Evolutionary conservation across 768 basidiomycete species (phyloP).

Genomic region (Amanita exitialis): DNA sequence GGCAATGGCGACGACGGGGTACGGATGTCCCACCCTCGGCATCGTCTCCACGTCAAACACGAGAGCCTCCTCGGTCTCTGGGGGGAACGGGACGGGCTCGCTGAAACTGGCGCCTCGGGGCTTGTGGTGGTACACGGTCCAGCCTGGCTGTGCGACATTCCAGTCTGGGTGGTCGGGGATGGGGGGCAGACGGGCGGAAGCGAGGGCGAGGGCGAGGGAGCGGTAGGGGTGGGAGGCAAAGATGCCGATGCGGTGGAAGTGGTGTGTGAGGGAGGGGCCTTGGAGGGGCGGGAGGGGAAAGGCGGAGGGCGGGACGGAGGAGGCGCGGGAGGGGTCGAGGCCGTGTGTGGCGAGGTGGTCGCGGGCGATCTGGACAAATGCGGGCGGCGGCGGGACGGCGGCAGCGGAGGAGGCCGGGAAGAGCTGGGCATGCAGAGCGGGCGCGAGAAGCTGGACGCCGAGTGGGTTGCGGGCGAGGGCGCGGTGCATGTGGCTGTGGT

Average conservation of each 20-base stretch:
- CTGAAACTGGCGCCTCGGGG: slow-evolving; percentile 70
- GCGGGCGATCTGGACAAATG: slow-evolving; percentile 68
- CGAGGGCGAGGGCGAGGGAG: slow-evolving; percentile 23
- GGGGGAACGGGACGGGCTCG: slow-evolving; percentile 65
- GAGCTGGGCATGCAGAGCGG: slow-evolving; percentile 70
- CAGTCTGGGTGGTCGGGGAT: slow-evolving; percentile 14
- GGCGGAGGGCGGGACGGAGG: slow-evolving; percentile 65
- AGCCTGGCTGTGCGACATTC: neutral
- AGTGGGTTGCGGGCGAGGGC: slow-evolving; percentile 43
- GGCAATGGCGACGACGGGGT: slow-evolving; percentile 84
- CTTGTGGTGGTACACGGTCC: slow-evolving; percentile 65
- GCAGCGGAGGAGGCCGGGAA: slow-evolving; percentile 46
- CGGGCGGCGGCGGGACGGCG: slow-evolving; percentile 15
- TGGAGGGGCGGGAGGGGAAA: slow-evolving; percentile 83
- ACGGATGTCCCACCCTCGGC: slow-evolving; percentile 62
- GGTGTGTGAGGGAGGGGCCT: slow-evolving; percentile 74
- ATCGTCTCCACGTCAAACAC: slow-evolving; percentile 94
- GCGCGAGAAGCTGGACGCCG: slow-evolving; percentile 90
- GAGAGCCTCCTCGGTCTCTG: slow-evolving; percentile 62
- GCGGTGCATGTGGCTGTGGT: neutral
- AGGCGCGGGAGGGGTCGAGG: slow-evolving; percentile 71
- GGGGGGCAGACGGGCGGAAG: slow-evolving; percentile 8
- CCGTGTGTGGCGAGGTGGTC: slow-evolving; percentile 77
- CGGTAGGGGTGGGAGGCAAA: slow-evolving; percentile 72
- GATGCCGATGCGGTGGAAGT: slow-evolving; percentile 76